Evolutionary conservation across 176 grass and related monocot species (phyloP).

Genomic region (Tillandsia leiboldiana): DNA sequence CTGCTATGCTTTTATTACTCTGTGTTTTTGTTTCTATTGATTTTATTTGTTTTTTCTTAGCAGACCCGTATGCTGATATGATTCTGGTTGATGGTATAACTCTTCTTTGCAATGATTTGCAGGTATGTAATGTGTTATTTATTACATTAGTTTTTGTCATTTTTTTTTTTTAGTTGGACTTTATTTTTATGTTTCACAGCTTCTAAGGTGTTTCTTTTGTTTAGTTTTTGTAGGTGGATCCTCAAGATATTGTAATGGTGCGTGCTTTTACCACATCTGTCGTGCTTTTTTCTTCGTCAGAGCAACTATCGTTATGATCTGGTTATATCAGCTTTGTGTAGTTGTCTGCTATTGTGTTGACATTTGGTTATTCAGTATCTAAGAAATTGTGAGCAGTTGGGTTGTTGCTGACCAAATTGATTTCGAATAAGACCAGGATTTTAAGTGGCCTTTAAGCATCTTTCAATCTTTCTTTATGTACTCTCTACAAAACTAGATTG

Average conservation of each 20-base stretch:
- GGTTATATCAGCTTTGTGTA: too few species aligned
- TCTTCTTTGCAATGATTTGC: slow-evolving; percentile 86
- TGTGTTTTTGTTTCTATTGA: background rate
- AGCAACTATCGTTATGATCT: too few species aligned
- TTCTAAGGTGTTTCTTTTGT: slow-evolving; percentile 11
- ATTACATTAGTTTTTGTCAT: slow-evolving; percentile 17
- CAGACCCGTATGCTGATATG: slow-evolving; percentile 88
- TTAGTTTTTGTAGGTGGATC: slow-evolving; percentile 77
- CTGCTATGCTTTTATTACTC: background rate
- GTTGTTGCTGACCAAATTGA: background rate
- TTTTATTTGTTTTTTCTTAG: slow-evolving; percentile 14
- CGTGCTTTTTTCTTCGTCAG: slow-evolving; percentile 10
- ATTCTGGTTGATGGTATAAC: slow-evolving; percentile 89
- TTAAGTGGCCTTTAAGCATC: too few species aligned
- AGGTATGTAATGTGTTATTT: slow-evolving; percentile 26
- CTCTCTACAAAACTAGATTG: background rate
- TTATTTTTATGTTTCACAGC: slow-evolving; percentile 12
- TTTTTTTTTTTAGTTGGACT: slow-evolving; percentile 16
- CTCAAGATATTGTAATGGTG: slow-evolving; percentile 98
- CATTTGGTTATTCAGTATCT: too few species aligned
- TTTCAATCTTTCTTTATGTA: background rate
- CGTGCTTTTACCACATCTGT: slow-evolving; percentile 9
- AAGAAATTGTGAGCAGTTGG: too few species aligned
- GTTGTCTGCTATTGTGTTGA: too few species aligned
- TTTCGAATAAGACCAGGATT: background rate